Base-by-base conservation (phyloP, 495 filamentous ascomycete genomes). In the Neurospora pannonica region DNA sequence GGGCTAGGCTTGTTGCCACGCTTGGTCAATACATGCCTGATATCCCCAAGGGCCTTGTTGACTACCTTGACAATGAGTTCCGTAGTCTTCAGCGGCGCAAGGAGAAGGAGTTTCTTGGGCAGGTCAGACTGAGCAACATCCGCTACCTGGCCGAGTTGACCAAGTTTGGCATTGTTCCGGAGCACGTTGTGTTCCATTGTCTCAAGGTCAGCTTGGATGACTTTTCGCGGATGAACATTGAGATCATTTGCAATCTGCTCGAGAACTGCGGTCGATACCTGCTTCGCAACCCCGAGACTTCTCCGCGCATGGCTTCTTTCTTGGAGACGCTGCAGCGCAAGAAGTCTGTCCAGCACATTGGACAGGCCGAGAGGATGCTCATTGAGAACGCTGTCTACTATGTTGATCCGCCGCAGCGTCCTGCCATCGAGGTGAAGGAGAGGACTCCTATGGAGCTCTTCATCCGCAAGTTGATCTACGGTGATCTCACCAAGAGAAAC, bases 341-440 rank as follows among this genome's bases (percentile, higher is more conserved):
- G 88, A 99, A 99, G 82, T 89, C 91, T 17, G 94, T 95, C 11
- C 95, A 98, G 79, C 94, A 97, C 80, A 88, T 98, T 70, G 97
- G 94, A 34, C 95, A 97, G 77, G 94, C 97, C 78, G 96, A 99
- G 82, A 91, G 94, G 72, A 98, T 99, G 93, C 89, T 98, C 17
- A 95, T 99, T 76, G 96, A 99, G 80, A 99, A 99, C 81, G 96
- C 96, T 21, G 90, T 98, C 74, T 99, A 99, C 81, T 98, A 97
- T 79, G 96, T 99, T 71, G 94, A 98, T 78, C 96, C 96, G 9
- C 96, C 96, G 0, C 91, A 96, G 79, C 89, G 97, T 73, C 92
- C 95, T 60, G 96, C 96, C 1, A 98, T 98, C 74, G 90, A 94
- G 81, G 95, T 98, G 80, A 98, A 98, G 80, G 95, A 99, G 82